phyloP scores from a whole-genome alignment of 1,284 basidiomycete species.

The Thecaphora thlaspeos region DNA sequence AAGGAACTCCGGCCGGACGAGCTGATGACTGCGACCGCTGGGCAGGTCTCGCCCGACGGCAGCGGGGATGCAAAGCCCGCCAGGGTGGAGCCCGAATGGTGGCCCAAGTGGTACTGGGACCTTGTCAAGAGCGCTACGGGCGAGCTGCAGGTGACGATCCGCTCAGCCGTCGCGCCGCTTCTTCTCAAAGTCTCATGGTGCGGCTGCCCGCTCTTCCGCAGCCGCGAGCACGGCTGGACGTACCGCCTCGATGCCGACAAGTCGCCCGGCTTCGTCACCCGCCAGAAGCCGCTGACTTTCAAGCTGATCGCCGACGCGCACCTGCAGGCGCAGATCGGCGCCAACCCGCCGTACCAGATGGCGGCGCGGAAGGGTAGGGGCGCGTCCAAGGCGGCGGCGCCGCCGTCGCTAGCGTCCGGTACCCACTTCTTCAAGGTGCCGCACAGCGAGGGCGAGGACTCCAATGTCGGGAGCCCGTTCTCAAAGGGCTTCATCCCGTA shows the following conservation, averaged over 20 bases:
- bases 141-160: slow-evolving; percentile 77
- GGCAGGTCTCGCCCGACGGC: background rate
- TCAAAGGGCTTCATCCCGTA: slow-evolving; percentile 85
- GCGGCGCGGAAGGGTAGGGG: slow-evolving; percentile 7
- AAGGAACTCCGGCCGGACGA: slow-evolving; percentile 25
- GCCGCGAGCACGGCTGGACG: slow-evolving; percentile 86
- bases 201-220: slow-evolving; percentile 79
- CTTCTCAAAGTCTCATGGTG: slow-evolving; percentile 85
- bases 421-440: slow-evolving; percentile 81
- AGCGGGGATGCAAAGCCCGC: slow-evolving; percentile 2
- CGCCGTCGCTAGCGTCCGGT: background rate
- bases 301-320: slow-evolving; percentile 33
- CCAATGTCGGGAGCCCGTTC: slow-evolving; percentile 90
- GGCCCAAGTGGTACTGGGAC: slow-evolving; percentile 98
- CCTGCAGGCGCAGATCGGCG: slow-evolving; percentile 10
- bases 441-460: slow-evolving; percentile 89
- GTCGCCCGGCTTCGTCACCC: slow-evolving; percentile 15
- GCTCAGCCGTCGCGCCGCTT: slow-evolving; percentile 78
- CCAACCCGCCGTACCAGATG: background rate
- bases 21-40: slow-evolving; percentile 10
- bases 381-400: slow-evolving; percentile 2
- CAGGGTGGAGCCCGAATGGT: slow-evolving; percentile 49
- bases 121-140: slow-evolving; percentile 61
- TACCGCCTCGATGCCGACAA: slow-evolving; percentile 60
- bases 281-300: slow-evolving; percentile 37